phyloP scores from a whole-genome alignment of 768 basidiomycete genomes.

The Suillus hirtellus region DNA sequence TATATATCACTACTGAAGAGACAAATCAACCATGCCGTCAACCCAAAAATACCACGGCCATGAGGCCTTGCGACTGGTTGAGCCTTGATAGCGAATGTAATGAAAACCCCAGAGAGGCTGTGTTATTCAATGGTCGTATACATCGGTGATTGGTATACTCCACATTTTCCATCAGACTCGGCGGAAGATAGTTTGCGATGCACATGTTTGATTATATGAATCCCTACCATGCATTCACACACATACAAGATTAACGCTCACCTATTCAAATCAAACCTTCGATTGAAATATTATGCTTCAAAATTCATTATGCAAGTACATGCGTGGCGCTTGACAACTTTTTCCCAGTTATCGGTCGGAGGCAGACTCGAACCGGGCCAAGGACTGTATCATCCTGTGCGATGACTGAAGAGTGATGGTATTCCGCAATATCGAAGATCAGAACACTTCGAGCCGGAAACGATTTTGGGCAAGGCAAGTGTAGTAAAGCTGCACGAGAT shows the following conservation, averaged over 20 bases:
- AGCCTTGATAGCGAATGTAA: not conserved
- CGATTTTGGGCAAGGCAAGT: not conserved
- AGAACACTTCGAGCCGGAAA: not conserved
- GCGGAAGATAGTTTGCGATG: not conserved
- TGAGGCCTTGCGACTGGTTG: not conserved
- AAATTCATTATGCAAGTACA: not conserved
- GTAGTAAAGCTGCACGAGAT: not conserved
- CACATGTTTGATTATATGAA: not conserved
- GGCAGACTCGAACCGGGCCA: not conserved
- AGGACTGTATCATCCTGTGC: not conserved
- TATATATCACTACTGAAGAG: not conserved
- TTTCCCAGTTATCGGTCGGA: not conserved
- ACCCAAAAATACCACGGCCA: not conserved
- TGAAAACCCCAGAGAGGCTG: not conserved
- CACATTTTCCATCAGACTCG: not conserved
- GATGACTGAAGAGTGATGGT: not conserved
- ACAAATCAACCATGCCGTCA: not conserved
- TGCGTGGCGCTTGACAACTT: not conserved
- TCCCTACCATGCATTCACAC: not conserved
- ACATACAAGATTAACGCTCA: not conserved
- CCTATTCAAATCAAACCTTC: not conserved
- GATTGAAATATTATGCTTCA: not conserved
- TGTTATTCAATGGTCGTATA: not conserved
- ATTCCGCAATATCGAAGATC: not conserved
- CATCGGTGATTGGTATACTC: not conserved